phyloP scores from a whole-genome alignment of 306 rosid genomes.

The Ormosia semicastrata region DNA sequence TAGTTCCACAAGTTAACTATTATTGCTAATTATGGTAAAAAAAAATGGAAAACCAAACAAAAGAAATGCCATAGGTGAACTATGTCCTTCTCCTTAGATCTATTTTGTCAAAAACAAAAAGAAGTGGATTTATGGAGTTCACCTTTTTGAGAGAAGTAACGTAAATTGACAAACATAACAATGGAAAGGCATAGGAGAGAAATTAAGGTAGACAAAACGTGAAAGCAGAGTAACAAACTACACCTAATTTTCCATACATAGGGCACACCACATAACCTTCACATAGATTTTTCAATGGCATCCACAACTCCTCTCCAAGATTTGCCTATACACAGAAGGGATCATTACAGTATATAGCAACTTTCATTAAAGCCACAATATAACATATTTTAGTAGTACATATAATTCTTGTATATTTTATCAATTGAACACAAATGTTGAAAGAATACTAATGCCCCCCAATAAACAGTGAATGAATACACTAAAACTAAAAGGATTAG shows the following conservation, averaged over 20 bases:
- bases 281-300: background rate
- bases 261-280: background rate
- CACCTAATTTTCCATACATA: background rate
- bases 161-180: background rate
- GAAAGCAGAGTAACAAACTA: background rate
- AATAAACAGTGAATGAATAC: too few species aligned
- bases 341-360: background rate
- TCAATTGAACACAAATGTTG: too few species aligned
- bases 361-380: background rate
- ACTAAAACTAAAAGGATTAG: too few species aligned
- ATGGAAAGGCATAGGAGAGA: background rate
- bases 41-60: background rate
- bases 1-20: background rate
- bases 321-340: background rate
- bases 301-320: background rate
- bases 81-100: background rate
- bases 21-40: background rate
- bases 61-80: background rate
- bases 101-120: constrained; percentile 17
- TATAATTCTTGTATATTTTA: too few species aligned
- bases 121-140: background rate
- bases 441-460: too few species aligned
- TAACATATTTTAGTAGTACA: too few species aligned
- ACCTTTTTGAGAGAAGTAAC: background rate
- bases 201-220: background rate